Percentiles rank a stretch among this genome's conserved stretches.
Conservation (phyloP, 768 basidiomycete genomes). For the Amanita pallidorosea region DNA sequence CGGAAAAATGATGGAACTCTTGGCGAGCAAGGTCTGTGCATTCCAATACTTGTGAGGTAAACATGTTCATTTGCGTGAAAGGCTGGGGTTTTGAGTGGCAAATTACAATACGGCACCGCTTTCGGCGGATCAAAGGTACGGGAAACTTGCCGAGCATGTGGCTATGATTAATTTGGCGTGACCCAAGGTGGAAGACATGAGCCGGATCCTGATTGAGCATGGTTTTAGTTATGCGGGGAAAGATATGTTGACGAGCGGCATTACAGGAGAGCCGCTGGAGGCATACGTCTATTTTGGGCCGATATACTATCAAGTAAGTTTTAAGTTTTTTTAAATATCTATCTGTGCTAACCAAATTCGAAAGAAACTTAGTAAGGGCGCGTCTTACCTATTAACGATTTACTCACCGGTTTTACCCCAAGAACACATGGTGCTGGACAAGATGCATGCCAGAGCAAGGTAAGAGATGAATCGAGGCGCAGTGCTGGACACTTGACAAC, state of each 20-base stretch:
- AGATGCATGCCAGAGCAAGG: constrained; percentile 99
- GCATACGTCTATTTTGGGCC: constrained; percentile 98
- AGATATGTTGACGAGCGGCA: constrained; percentile 96
- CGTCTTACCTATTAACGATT: neutral
- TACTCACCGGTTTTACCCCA: constrained; percentile 15
- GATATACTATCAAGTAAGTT: constrained; percentile 86
- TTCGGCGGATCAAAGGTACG: constrained; percentile 94
- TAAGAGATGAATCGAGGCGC: constrained; percentile 19
- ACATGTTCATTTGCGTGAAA: constrained; percentile 15
- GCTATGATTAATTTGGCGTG: neutral
- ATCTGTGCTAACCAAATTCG: constrained; percentile 8
- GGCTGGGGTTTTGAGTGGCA: constrained; percentile 88
- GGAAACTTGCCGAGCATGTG: neutral
- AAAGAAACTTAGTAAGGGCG: constrained; percentile 84
- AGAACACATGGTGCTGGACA: constrained; percentile 99
- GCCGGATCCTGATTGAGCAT: constrained; percentile 84
- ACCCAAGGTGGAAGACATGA: constrained; percentile 91
- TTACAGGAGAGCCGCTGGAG: constrained; percentile 93
- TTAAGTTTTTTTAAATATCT: constrained; percentile 3
- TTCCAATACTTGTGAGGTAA: constrained; percentile 2
- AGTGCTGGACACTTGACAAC: neutral
- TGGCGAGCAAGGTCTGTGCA: constrained; percentile 76
- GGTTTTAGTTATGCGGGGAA: constrained; percentile 99
- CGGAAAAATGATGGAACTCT: constrained; percentile 98
- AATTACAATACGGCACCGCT: constrained; percentile 88